Percentiles rank a stretch among this genome's conserved stretches.
Conservation (phyloP, 176 grass and related monocot genomes). For the Microstegium vimineum region DNA sequence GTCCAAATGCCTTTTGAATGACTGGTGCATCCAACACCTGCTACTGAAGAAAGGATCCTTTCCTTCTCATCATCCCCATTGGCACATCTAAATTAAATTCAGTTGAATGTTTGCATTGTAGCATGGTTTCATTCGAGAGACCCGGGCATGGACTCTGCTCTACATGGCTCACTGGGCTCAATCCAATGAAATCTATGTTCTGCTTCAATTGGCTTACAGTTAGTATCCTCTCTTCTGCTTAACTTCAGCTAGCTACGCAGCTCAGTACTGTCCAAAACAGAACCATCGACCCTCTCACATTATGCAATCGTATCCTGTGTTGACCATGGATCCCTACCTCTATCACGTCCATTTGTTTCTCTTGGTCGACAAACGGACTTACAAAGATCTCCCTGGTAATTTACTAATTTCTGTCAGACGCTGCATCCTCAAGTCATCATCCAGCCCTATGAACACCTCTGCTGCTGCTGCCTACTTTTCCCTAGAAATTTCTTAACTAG, state of each 20-base stretch:
- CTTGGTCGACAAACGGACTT: not conserved
- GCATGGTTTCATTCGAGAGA: slow-evolving; percentile 57
- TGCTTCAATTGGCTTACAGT: not conserved
- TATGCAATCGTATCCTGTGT: slow-evolving; percentile 46
- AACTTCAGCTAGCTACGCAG: too few relatives aligned
- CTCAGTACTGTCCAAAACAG: too few relatives aligned
- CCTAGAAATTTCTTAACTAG: not conserved
- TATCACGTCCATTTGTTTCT: slow-evolving; percentile 49
- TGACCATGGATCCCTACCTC: slow-evolving; percentile 55
- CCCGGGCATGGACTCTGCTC: slow-evolving; percentile 66
- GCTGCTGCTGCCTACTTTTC: not conserved
- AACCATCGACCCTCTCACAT: not conserved
- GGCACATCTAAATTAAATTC: slow-evolving; percentile 64
- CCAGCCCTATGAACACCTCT: not conserved
- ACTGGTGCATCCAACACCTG: slow-evolving; percentile 74
- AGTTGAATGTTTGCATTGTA: slow-evolving; percentile 76
- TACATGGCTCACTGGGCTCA: slow-evolving; percentile 60
- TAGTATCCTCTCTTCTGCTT: not conserved
- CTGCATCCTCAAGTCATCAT: not conserved
- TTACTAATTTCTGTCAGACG: not conserved
- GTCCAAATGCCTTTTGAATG: slow-evolving; percentile 90
- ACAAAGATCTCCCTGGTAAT: not conserved
- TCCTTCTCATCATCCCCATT: slow-evolving; percentile 76
- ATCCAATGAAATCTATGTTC: slow-evolving; percentile 42
- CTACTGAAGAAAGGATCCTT: slow-evolving; percentile 82